Evolutionary conservation across 1,139 yeast genomes (phyloP).

Genomic region (Martiniozyma asiatica): DNA sequence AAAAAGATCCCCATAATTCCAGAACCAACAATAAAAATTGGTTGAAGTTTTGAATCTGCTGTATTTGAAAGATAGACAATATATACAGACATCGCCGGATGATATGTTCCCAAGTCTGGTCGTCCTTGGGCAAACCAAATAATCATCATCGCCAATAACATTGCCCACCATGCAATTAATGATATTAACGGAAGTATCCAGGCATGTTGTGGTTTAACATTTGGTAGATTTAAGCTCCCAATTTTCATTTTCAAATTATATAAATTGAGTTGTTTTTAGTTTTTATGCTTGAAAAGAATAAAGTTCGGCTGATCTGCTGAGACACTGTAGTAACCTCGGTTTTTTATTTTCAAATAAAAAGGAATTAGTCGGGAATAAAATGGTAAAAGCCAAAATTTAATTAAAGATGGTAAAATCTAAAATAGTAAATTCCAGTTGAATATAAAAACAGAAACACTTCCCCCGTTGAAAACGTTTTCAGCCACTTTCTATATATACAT

Average conservation of each 20-base stretch:
- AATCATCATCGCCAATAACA: conserved; percentile 58
- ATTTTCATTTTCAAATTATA: conserved; percentile 16
- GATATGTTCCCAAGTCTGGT: conserved; percentile 54
- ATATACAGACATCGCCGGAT: conserved; percentile 31
- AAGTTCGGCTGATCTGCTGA: too few relatives aligned
- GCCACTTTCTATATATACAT: too few relatives aligned
- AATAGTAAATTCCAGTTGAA: too few relatives aligned
- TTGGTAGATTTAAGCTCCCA: conserved; percentile 13
- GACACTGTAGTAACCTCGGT: too few relatives aligned
- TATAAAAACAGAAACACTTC: too few relatives aligned
- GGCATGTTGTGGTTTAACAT: conserved; percentile 17
- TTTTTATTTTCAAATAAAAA: too few relatives aligned
- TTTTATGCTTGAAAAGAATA: too few relatives aligned
- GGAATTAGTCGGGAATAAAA: too few relatives aligned
- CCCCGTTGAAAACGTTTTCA: too few relatives aligned
- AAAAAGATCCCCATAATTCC: conserved; percentile 72
- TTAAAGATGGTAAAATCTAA: too few relatives aligned
- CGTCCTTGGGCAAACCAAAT: conserved; percentile 74
- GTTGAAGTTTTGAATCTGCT: conserved; percentile 77
- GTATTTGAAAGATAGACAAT: conserved; percentile 66
- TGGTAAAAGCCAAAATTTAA: too few relatives aligned
- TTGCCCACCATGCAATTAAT: conserved; percentile 59
- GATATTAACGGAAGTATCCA: conserved; percentile 46
- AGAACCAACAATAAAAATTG: conserved; percentile 70
- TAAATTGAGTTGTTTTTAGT: too few relatives aligned